Conservation (phyloP, 441 rosid genomes). For the Biscutella auriculata region DNA sequence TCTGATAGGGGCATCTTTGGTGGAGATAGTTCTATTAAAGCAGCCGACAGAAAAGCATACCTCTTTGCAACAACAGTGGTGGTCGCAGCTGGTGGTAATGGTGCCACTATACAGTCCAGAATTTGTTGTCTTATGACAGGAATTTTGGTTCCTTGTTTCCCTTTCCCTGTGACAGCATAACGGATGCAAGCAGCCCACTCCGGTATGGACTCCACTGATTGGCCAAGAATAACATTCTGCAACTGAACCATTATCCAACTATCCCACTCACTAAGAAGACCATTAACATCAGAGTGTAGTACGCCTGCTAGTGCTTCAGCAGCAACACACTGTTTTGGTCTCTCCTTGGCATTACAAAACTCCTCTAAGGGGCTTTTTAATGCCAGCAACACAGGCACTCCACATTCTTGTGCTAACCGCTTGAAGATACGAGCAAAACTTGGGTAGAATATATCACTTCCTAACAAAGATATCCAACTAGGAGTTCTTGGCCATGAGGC, state of each 20-base stretch:
- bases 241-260: conserved; percentile 84
- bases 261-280: conserved; percentile 80
- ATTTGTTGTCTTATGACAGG: conserved; percentile 77
- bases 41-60: conserved; percentile 90
- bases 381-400: conserved; percentile 67
- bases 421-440: conserved; percentile 92
- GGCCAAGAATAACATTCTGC: conserved; percentile 76
- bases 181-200: conserved; percentile 99
- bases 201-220: conserved; percentile 89
- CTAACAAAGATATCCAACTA: conserved; percentile 92
- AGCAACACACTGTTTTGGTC: conserved; percentile 98
- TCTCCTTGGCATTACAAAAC: conserved; percentile 84
- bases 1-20: conserved; percentile 76
- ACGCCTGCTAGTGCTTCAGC: conserved; percentile 96
- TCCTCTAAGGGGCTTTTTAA: conserved; percentile 71
- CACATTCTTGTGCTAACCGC: conserved; percentile 95
- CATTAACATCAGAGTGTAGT: conserved; percentile 85
- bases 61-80: conserved; percentile 90
- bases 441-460: conserved; percentile 85
- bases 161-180: conserved; percentile 98
- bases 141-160: conserved; percentile 70
- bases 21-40: conserved; percentile 81
- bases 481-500: conserved; percentile 99
- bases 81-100: conserved; percentile 75
- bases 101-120: conserved; percentile 71